A percentile compares a stretch with the other conserved stretches of the same genome.
These are phyloP conservation scores for Cystobasidium slooffiae DNA, from an alignment of 1,284 basidiomycete genomes.

Conservation along the genomic window DNA sequence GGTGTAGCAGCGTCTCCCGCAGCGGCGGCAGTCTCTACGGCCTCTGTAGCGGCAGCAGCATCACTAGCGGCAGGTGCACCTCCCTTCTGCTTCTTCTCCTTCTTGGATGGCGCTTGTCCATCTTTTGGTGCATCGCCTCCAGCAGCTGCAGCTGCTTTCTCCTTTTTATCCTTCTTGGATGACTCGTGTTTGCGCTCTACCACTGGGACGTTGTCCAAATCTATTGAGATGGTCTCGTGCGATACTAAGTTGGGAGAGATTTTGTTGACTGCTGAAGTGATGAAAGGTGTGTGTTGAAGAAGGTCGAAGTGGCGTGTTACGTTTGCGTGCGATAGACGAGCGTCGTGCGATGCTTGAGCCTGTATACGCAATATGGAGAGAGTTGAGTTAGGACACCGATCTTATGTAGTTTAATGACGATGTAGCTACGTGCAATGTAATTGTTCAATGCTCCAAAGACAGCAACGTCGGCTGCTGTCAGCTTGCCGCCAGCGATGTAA, in stretches of 20 bases:
- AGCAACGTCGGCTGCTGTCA: slow-evolving; percentile 84
- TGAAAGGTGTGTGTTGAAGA: slow-evolving; percentile 72
- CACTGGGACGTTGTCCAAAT: slow-evolving; percentile 72
- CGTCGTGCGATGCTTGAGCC: slow-evolving; percentile 45
- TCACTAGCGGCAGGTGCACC: slow-evolving; percentile 14
- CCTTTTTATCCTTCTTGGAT: slow-evolving; percentile 48
- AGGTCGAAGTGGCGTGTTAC: slow-evolving; percentile 92
- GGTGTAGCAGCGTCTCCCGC: slow-evolving; percentile 29
- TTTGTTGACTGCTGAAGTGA: slow-evolving; percentile 63
- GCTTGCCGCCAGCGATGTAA: slow-evolving; percentile 73
- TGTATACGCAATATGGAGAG: background rate
- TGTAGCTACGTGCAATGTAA: slow-evolving; percentile 64
- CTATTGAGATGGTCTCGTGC: slow-evolving; percentile 66
- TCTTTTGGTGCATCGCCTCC: slow-evolving; percentile 53
- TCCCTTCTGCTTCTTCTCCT: slow-evolving; percentile 49
- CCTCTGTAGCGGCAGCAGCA: slow-evolving; percentile 19
- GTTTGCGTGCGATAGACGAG: slow-evolving; percentile 65
- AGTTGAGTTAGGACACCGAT: background rate
- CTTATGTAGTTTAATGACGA: background rate
- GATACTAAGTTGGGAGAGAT: slow-evolving; percentile 49
- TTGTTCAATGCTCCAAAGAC: slow-evolving; percentile 82
- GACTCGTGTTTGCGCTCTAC: slow-evolving; percentile 56
- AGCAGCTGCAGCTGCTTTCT: slow-evolving; percentile 49
- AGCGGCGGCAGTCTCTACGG: slow-evolving; percentile 16
- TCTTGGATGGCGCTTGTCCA: slow-evolving; percentile 60